Conservation (phyloP, 257 asterid species). For the Nicotiana paniculata region DNA sequence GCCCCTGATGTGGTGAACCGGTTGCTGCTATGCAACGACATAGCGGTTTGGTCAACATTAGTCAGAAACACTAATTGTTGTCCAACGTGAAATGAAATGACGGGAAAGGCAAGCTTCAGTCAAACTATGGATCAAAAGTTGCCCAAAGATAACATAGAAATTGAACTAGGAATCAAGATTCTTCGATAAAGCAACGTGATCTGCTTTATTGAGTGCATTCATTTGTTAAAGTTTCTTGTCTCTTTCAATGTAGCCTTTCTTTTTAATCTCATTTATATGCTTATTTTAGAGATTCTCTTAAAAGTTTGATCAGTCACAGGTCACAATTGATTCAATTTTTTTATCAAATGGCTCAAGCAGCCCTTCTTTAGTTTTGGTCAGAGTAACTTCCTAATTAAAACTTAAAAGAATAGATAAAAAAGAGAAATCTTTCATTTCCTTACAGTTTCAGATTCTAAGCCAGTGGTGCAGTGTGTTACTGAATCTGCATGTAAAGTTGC, state of each 20-base stretch:
- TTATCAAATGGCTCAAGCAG: not conserved
- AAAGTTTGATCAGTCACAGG: slow-evolving; percentile 2
- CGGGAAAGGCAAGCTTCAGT: slow-evolving; percentile 3
- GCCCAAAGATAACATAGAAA: slow-evolving; percentile 14
- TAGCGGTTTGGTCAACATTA: slow-evolving; percentile 25
- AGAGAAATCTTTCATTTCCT: not conserved
- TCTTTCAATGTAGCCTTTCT: slow-evolving; percentile 6
- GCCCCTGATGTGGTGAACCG: slow-evolving; percentile 64
- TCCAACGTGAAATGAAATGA: slow-evolving; percentile 15
- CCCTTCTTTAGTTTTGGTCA: not conserved
- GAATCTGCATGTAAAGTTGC: not conserved
- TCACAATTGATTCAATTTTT: not conserved
- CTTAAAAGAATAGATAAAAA: not conserved
- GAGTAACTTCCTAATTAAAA: not conserved
- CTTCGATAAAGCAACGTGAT: slow-evolving; percentile 15
- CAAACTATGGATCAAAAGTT: slow-evolving; percentile 16
- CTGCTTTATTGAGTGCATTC: slow-evolving; percentile 26
- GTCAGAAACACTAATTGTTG: slow-evolving; percentile 26
- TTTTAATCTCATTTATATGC: not conserved
- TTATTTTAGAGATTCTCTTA: not conserved
- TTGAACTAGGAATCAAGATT: slow-evolving; percentile 22
- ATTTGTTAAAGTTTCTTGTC: slow-evolving; percentile 14
- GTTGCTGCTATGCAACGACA: slow-evolving; percentile 80
- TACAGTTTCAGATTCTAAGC: not conserved
- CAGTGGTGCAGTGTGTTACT: not conserved